Base-by-base conservation (phyloP, 2,329 filamentous ascomycete species). In the Malbranchea zuffiana region DNA sequence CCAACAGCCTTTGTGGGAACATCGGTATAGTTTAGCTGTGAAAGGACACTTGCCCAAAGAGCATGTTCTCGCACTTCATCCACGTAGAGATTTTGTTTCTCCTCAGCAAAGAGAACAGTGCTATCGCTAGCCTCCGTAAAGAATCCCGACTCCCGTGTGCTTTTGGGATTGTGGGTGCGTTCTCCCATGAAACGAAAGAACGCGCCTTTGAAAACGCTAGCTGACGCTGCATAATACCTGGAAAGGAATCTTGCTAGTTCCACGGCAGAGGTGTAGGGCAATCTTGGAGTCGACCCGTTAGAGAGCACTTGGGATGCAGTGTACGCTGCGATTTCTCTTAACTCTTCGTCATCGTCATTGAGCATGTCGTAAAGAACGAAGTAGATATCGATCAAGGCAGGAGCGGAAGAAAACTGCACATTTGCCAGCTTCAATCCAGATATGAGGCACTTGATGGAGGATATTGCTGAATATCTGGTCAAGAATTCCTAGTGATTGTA, bases 21-120 rank as follows among this genome's bases (percentile, higher is more conserved):
- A 11, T 32, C 29, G n/a, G 3, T 57, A 49, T 3, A 53, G 42
- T 6, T 32, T 15, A 67, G 40, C 0, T 47, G 42, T 4, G 48
- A 43, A 19, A 82, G 60, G 2, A 74, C 62, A 11, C 55, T 56
- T 0, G 69, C 61, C 85, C 86, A 95, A n/a, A 75, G 56, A 12
- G 68, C 61, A 3, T 77, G 68, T 56, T 95, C 87, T 32, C 77
- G 69, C 4, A 84, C 74, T 47, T 86, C 78, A 55, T 96, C 88
- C 33, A 88, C 66, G 56, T 84, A 96, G n/a, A 95, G 69, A 54
- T 98, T 98, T 55, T 93, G 86, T 55, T 92, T 87, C 60, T 98
- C 90, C 39, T 85, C 71, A 1, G 74, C 79, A 54, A 98, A 98
- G 1, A 98, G 71, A 44, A 57, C 54, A 0, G 55, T 60, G 27